These are phyloP conservation scores for Colletotrichum liriopes DNA, from an alignment of 2,329 filamentous ascomycete species.

Conservation along the genomic window DNA sequence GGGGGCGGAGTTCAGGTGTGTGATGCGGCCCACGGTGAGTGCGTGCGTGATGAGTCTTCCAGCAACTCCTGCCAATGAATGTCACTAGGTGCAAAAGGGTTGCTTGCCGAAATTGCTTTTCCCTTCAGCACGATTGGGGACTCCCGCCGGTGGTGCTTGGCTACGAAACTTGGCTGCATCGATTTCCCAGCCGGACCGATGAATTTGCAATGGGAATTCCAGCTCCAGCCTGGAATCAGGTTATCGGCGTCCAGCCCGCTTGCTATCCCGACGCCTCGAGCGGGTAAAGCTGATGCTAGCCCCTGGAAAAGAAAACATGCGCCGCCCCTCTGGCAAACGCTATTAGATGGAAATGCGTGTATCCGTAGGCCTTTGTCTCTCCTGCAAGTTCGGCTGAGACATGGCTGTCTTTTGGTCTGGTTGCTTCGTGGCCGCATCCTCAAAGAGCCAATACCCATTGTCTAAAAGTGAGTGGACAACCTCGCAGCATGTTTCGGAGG, in stretches of 20 bases:
- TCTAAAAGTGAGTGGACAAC: neutral
- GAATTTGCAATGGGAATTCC: neutral
- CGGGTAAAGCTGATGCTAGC: neutral
- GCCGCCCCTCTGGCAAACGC: neutral
- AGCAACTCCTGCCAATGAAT: neutral
- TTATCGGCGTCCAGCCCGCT: neutral
- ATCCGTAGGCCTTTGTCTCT: slow-evolving; percentile 3
- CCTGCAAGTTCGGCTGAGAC: slow-evolving; percentile 1
- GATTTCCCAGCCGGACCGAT: neutral
- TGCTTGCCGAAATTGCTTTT: too few relatives aligned
- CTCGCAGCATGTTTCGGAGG: slow-evolving; percentile 6
- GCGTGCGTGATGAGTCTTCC: neutral
- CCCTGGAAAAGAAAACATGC: neutral
- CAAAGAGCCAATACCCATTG: neutral
- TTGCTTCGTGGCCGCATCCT: neutral
- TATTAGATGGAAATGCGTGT: neutral
- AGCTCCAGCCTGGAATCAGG: neutral
- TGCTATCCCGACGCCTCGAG: neutral
- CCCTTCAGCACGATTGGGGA: neutral
- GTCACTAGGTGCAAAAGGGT: neutral
- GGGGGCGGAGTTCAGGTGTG: neutral
- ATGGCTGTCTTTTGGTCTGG: neutral
- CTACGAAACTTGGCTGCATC: neutral
- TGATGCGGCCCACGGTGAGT: neutral
- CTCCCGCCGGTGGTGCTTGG: neutral